These are phyloP conservation scores for Echeveria elegans DNA, from an alignment of 164 flowering plant genomes.

Conservation along the genomic window DNA sequence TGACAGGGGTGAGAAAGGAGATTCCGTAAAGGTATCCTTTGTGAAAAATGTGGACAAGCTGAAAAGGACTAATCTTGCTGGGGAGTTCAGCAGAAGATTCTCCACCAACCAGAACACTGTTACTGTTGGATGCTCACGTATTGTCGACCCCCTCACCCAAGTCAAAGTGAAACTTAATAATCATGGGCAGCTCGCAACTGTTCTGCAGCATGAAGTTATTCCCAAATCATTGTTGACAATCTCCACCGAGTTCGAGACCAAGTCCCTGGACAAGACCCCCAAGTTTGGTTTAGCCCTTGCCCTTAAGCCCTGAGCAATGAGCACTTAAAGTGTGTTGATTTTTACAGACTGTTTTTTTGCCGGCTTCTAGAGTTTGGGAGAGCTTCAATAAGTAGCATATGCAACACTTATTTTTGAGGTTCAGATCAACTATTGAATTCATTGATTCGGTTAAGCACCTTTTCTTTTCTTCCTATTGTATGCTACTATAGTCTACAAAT, in stretches of 20 bases:
- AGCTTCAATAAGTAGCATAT: neutral
- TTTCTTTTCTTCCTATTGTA: no score
- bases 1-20: constrained; percentile 71
- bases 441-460: neutral
- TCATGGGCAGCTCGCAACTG: constrained; percentile 74
- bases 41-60: constrained; percentile 47
- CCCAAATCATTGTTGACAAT: constrained; percentile 63
- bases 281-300: constrained; percentile 75
- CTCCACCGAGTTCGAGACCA: constrained; percentile 81
- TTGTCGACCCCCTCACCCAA: constrained; percentile 49
- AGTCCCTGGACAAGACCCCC: constrained; percentile 69
- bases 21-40: constrained; percentile 60
- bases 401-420: neutral
- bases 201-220: constrained; percentile 70
- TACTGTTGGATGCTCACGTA: constrained; percentile 72
- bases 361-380: no score
- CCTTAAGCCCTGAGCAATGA: constrained; percentile 66
- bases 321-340: neutral
- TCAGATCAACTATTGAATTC: neutral
- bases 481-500: no score
- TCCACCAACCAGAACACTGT: constrained; percentile 88
- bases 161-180: constrained; percentile 86
- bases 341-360: neutral
- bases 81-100: constrained; percentile 66
- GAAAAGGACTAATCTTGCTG: constrained; percentile 62